Evolutionary conservation across 139 green algal species (phyloP), one percentile per base, ranked within the genome.

Genomic region (Spirogloea muscicola): DNA sequence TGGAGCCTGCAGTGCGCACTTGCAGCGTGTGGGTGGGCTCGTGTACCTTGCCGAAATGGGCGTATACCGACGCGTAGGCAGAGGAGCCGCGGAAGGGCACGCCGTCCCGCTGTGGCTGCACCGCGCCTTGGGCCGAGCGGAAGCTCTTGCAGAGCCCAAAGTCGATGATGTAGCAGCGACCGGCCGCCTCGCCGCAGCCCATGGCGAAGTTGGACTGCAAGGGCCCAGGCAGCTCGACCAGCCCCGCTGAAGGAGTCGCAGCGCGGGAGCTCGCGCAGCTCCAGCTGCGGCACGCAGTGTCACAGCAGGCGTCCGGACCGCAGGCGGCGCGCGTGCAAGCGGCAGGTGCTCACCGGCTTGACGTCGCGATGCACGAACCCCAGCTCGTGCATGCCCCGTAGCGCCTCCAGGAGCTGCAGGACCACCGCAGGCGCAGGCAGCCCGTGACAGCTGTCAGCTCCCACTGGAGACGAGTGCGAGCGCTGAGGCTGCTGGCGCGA

Each of bases 31-130:
- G n/a, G n/a, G n/a, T n/a, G n/a, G n/a, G n/a, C 44, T 52, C 52
- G n/a, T n/a, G n/a, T 69, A 79, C 72, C 67, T 66, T 81, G 31
- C 39, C 29, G 68, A 72, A 43, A 58, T 91, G 89, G 5, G 87
- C 85, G 61, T 90, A 62, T 1, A 92, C 49, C 0, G 83, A 91
- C 5, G 91, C 91, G 49, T 95, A 96, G 2, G 88, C 87, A 31
- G 85, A 91, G 68, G 71, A 87, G 51, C 91, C 91, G 1, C 89
- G 64, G 81, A 96, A 97, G 27, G 82, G 63, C 0, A 85, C 84
- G 42, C 86, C 77, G 0, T 68, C 33, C 3, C 90, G 83, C 74
- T 75, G 44, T 4, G 86, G 72, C 61, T 91, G 49, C 27, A 86
- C 60, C 0, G 31, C 31, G n/a, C 86, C 84, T 10, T 65, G 16